These are phyloP conservation scores for Diaporthe sp. DNA, from an alignment of 2,329 filamentous ascomycete species.

Conservation along the genomic window DNA sequence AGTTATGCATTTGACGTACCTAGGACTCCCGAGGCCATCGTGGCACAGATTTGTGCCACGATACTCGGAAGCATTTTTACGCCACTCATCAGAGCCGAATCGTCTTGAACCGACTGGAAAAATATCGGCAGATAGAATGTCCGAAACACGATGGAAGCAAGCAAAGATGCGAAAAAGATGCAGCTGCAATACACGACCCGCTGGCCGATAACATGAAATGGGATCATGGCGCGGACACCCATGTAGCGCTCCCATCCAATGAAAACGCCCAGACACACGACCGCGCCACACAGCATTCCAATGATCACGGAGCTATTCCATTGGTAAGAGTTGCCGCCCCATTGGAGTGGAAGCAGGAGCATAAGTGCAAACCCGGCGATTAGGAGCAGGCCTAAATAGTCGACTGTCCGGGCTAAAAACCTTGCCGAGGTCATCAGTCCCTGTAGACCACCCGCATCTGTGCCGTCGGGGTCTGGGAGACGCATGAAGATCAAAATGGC, in stretches of 20 bases:
- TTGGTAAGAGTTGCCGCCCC: conserved; percentile 3
- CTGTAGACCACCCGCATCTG: background rate
- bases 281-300: conserved; percentile 12
- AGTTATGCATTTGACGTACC: background rate
- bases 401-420: background rate
- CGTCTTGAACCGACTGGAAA: background rate
- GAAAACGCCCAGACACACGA: conserved; percentile 4
- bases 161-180: background rate
- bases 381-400: background rate
- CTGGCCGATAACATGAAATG: background rate
- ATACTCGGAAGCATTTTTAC: conserved; percentile 18
- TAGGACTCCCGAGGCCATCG: background rate
- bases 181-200: conserved; percentile 4
- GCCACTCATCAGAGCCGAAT: conserved; percentile 3
- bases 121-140: conserved; percentile 3
- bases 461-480: background rate
- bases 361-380: background rate
- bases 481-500: background rate
- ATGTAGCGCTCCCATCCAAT: conserved; percentile 5
- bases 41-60: conserved; percentile 1
- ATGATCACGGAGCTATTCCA: conserved; percentile 6
- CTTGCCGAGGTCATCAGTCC: background rate
- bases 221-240: conserved; percentile 20
- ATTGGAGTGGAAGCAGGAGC: conserved; percentile 11
- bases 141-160: background rate